These are phyloP conservation scores for Solanum hybrid DNA, from an alignment of 305 asterid species.

Conservation along the genomic window DNA sequence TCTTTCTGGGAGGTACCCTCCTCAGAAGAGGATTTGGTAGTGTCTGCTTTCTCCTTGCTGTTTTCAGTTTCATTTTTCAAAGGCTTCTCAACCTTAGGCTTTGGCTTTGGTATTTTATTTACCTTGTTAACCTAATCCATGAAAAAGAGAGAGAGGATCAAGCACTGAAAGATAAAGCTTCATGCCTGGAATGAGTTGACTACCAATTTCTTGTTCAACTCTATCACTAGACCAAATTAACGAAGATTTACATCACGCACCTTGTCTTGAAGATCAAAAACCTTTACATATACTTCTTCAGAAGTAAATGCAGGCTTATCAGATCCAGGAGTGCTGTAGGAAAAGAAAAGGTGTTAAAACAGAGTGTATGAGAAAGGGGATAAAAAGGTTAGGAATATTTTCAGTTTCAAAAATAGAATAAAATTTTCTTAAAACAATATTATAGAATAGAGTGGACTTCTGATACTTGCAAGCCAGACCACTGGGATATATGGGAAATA, in stretches of 20 bases:
- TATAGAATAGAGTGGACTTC: too few species aligned
- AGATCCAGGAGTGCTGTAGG: constrained; percentile 56
- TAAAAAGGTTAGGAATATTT: too few species aligned
- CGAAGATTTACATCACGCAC: constrained; percentile 24
- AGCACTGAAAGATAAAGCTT: background rate
- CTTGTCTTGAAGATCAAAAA: constrained; percentile 80
- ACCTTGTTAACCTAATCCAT: constrained; percentile 52
- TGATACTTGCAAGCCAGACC: too few species aligned
- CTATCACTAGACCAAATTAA: background rate
- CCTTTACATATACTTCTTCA: constrained; percentile 63
- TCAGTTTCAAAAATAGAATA: too few species aligned
- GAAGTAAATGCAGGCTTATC: constrained; percentile 73
- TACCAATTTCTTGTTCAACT: background rate
- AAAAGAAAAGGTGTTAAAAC: background rate
- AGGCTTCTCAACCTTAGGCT: constrained; percentile 78
- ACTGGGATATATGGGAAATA: too few species aligned
- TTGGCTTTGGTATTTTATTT: constrained; percentile 87
- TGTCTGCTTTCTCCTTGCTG: constrained; percentile 31
- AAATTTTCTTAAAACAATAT: too few species aligned
- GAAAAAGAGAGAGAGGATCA: background rate
- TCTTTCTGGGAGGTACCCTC: constrained; percentile 42
- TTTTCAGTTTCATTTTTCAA: constrained; percentile 44
- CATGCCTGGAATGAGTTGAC: background rate
- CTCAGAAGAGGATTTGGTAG: constrained; percentile 32
- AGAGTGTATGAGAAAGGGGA: background rate